Conservation (phyloP, 306 rosid species). For the Cicer pinnatifidum region DNA sequence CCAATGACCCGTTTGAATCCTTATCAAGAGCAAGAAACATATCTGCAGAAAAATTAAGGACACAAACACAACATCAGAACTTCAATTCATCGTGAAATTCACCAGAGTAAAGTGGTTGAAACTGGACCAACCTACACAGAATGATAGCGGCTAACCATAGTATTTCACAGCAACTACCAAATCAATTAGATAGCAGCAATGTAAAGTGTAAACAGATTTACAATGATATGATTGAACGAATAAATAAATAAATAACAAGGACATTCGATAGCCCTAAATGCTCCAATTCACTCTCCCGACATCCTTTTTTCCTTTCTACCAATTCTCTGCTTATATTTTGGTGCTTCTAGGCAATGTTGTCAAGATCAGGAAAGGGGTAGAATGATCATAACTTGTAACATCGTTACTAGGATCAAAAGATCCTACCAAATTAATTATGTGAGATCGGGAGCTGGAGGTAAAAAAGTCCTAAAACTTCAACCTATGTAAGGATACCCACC, state of each 20-base stretch:
- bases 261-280: neutral
- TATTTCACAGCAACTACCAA: neutral
- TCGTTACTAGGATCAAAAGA: too few relatives aligned
- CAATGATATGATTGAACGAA: neutral
- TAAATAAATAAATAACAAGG: neutral
- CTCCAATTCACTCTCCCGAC: neutral
- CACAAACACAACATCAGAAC: conserved; percentile 29
- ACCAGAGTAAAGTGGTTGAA: neutral
- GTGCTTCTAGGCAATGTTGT: neutral
- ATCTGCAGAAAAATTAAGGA: conserved; percentile 58
- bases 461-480: conserved; percentile 33
- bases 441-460: neutral
- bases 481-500: conserved; percentile 65
- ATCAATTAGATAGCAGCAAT: neutral
- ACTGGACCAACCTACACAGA: conserved; percentile 7
- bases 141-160: neutral
- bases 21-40: conserved; percentile 93
- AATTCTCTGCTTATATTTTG: neutral
- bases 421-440: too few relatives aligned
- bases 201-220: conserved; percentile 16
- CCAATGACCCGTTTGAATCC: conserved; percentile 77
- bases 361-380: too few relatives aligned
- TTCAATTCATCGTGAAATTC: conserved; percentile 20
- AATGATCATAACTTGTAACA: too few relatives aligned
- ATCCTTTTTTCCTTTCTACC: conserved; percentile 4